These are phyloP conservation scores for Microcyclospora pomicola DNA, from an alignment of 2,329 filamentous ascomycete genomes.

Conservation along the genomic window DNA sequence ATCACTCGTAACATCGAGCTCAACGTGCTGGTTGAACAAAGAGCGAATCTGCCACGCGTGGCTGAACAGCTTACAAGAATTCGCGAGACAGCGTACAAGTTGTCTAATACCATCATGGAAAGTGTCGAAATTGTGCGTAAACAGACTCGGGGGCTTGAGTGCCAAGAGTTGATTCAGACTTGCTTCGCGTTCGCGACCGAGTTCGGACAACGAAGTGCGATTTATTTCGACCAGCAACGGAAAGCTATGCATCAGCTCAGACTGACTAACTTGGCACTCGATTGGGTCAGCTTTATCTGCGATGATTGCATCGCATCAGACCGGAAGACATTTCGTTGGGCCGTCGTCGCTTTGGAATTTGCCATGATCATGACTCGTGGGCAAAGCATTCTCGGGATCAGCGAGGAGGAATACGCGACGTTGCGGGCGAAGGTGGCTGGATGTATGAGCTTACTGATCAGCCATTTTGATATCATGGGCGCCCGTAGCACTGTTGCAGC, in stretches of 20 bases:
- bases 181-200: slow-evolving; percentile 99
- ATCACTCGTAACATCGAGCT: slow-evolving; percentile 73
- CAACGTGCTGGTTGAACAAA: slow-evolving; percentile 78
- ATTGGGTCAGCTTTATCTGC: slow-evolving; percentile 97
- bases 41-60: slow-evolving; percentile 85
- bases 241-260: slow-evolving; percentile 96
- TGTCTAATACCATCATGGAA: slow-evolving; percentile 98
- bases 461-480: slow-evolving; percentile 98
- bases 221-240: slow-evolving; percentile 91
- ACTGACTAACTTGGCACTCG: slow-evolving; percentile 78
- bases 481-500: slow-evolving; percentile 85
- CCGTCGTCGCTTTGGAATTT: slow-evolving; percentile 87
- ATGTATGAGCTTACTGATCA: slow-evolving; percentile 94
- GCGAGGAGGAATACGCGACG: slow-evolving; percentile 71
- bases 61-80: slow-evolving; percentile 86
- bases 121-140: slow-evolving; percentile 85
- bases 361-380: slow-evolving; percentile 95
- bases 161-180: slow-evolving; percentile 90
- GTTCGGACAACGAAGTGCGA: slow-evolving; percentile 85
- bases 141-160: slow-evolving; percentile 67
- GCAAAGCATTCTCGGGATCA: slow-evolving; percentile 80
- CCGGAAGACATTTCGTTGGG: slow-evolving; percentile 93
- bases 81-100: slow-evolving; percentile 86
- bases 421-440: slow-evolving; percentile 82
- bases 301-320: slow-evolving; percentile 92